phyloP scores from a whole-genome alignment of 2,329 filamentous ascomycete species.

The Colletotrichum sp. region DNA sequence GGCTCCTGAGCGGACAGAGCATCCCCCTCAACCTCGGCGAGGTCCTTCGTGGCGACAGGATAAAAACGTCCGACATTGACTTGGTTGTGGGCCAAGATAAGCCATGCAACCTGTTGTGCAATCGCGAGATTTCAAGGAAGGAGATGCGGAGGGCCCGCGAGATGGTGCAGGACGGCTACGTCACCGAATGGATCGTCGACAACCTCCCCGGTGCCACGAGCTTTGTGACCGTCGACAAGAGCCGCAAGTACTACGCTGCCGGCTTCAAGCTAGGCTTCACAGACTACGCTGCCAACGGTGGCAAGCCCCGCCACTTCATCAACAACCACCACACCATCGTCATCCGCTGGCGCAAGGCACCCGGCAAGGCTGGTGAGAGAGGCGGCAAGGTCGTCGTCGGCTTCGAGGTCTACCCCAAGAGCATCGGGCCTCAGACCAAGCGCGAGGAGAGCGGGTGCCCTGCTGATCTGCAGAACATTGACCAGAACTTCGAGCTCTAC shows the following conservation, averaged over 20 bases:
- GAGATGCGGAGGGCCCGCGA: slow-evolving; percentile 73
- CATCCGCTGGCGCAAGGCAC: slow-evolving; percentile 76
- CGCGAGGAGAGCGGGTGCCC: slow-evolving; percentile 73
- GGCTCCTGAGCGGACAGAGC: slow-evolving; percentile 76
- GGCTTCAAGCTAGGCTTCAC: slow-evolving; percentile 88
- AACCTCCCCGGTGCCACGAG: slow-evolving; percentile 89
- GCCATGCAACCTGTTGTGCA: slow-evolving; percentile 76
- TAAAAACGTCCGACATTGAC: slow-evolving; percentile 84
- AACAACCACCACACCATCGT: slow-evolving; percentile 91
- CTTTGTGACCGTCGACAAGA: slow-evolving; percentile 86
- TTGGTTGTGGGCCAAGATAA: slow-evolving; percentile 78
- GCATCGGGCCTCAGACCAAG: slow-evolving; percentile 66
- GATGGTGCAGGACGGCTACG: slow-evolving; percentile 78
- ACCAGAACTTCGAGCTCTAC: slow-evolving; percentile 71
- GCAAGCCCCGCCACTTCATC: slow-evolving; percentile 72
- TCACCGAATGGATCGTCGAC: slow-evolving; percentile 94
- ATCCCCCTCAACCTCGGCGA: slow-evolving; percentile 86
- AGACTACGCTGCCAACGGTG: slow-evolving; percentile 65
- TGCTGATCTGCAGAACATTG: slow-evolving; percentile 65
- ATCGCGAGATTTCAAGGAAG: slow-evolving; percentile 65
- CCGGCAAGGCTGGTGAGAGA: slow-evolving; percentile 69
- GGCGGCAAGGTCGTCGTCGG: slow-evolving; percentile 84
- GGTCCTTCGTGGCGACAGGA: slow-evolving; percentile 85
- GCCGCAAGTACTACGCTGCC: slow-evolving; percentile 84
- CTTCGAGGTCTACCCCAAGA: slow-evolving; percentile 91